Evolutionary conservation across 208 protist genomes (phyloP).

Genomic region (Entamoeba invadens): DNA sequence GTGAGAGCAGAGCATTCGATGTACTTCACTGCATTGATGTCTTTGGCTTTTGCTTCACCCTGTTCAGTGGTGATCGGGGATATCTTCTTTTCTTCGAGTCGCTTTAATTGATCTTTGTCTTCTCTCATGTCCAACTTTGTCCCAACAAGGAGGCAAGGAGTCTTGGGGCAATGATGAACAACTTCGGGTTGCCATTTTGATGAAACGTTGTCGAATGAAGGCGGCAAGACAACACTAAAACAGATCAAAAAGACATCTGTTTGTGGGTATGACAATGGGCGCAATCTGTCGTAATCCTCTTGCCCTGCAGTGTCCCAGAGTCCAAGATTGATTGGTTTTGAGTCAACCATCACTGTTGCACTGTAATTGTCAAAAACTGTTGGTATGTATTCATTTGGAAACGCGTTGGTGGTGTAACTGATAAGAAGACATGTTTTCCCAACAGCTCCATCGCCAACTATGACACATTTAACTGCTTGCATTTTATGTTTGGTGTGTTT

Average conservation of each 20-base stretch:
- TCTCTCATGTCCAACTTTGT: conserved; percentile 46
- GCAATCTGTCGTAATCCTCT: conserved; percentile 50
- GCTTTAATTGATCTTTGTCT: conserved; percentile 34
- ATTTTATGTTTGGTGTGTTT: neutral
- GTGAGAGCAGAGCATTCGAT: conserved; percentile 67
- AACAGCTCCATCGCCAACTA: conserved; percentile 29
- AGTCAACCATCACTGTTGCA: conserved; percentile 8
- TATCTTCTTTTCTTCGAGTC: conserved; percentile 35
- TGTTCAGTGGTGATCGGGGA: conserved; percentile 32
- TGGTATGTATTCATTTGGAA: conserved; percentile 16
- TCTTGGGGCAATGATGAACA: conserved; percentile 14
- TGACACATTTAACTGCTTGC: conserved; percentile 10
- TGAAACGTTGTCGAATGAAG: conserved; percentile 54
- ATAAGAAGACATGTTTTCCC: conserved; percentile 25
- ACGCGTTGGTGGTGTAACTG: conserved; percentile 6
- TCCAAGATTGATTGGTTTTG: neutral
- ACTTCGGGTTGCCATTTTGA: conserved; percentile 39
- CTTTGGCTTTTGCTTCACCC: conserved; percentile 43
- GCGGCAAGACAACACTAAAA: conserved; percentile 48
- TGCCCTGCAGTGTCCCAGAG: conserved; percentile 41
- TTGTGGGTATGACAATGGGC: conserved; percentile 45
- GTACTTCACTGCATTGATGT: conserved; percentile 58
- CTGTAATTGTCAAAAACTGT: conserved; percentile 41
- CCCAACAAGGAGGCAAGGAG: conserved; percentile 47
- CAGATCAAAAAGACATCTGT: conserved; percentile 55